Evolutionary conservation across 2,329 filamentous ascomycete genomes (phyloP), one percentile per base, ranked within the genome.

Genomic region (Aspergillus sp.): DNA sequence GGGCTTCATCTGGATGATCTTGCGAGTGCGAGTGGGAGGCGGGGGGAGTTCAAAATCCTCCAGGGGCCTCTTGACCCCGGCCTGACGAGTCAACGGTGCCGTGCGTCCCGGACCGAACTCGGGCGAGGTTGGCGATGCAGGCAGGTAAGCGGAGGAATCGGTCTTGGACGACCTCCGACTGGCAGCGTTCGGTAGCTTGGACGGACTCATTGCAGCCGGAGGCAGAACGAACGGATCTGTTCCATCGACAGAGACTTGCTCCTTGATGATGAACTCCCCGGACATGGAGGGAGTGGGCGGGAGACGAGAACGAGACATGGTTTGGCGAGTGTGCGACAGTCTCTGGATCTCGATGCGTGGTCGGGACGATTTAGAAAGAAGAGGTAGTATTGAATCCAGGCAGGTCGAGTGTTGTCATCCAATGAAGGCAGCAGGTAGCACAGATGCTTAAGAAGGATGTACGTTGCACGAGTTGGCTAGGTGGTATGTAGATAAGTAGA

Each of bases 1-100:
- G 11, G 87, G 94, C 77, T 96, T 96, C 93, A 98, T 96, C 78
- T 98, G 94, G 59, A 98, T 98, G 73, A 99, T 98, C 80, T 96
- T 98, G 69, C 94, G 89, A 47, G 92, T 91, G 63, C 94, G 84
- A 3, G 93, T 96, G 0, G 95, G 95, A 16, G 94, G 95, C 10
- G 95, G 95, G 20, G 95, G 95, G 16, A 99, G 84, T 10, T 90
- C 85, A 74, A 96, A 96, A 29, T 77, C 74, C 32, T 77, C 75
- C 60, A 78, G 66, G 22, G 77, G 71, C 45, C 75, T 71, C 68
- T 82, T 78, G 66, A 71, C 60, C 59, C 68, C 71, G 68, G 68
- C 58, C 65, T 69, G 73, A 56, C 63, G 72, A 58, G 62, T 73
- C 49, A 61, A 63, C 54, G 58, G 70, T 52, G 63, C 57, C 32